Base-by-base conservation (phyloP, 371 early-diverging fungal species). In the Dentiscutata heterogama region DNA sequence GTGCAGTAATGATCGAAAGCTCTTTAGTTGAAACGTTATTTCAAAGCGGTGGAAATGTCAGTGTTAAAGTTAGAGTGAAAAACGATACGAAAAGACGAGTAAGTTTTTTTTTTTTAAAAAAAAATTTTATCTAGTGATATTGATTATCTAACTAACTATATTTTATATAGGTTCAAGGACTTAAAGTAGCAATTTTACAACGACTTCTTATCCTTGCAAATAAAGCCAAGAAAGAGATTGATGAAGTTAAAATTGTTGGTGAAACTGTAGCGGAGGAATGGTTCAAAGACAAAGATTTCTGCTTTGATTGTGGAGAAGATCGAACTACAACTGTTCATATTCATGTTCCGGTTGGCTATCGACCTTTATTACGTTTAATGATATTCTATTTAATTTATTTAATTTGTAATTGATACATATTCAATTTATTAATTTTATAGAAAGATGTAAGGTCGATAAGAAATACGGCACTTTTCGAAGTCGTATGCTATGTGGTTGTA, bases 241-340 rank as follows among this genome's bases (percentile, higher is more conserved):
- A 88, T 65, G 86, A 88, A 39, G 84, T 86, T 1, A 87, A 88
- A 8, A 82, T 85, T 22, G 83, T 87, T 29, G 85, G 87, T 3
- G 89, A 88, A 67, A 82, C 84, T n/a, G 83, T 90, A 16, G 79
- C 85, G 1, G 87, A 89, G n/a, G 84, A 84, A 54, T 83, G 85
- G 39, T 91, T 88, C 82, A 89, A 87, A 22, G 87, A 88, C 29
- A 87, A 88, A n/a, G 87, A 86, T 72, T 90, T 84, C 67, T 82
- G 85, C 8, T 91, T 89, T 83, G 90, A 90, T 78, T 86, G 90
- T 20, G 89, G 88, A n/a, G 91, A 90, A 73, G 89, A 89, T 60
- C 85, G 90, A 31, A 75, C 85, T 2, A 88, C 83, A 74, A 86
- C 87, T 0, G 39, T 91, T 65, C 87, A 88, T 80, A 85, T 90